Evolutionary conservation across 2,329 filamentous ascomycete genomes (phyloP), one percentile per base, ranked within the genome.

Genomic region (Zalaria sp.): DNA sequence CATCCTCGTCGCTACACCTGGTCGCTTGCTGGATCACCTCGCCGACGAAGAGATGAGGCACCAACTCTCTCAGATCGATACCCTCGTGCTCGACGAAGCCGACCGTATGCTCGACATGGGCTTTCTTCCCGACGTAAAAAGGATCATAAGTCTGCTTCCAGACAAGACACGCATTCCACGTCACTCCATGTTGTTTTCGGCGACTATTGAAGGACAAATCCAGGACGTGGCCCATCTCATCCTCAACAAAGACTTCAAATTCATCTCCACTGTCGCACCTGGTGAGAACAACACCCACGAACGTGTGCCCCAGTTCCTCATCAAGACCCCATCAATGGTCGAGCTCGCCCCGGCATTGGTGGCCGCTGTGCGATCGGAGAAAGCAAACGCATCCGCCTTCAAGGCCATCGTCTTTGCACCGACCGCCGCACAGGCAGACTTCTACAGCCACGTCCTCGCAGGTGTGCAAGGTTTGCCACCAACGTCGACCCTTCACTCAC

Each of bases 1-100:
- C 60, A 69, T 96, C 32, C 70, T 96, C 5, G 78, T 96, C 47
- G 88, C 79, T 4, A 91, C 89, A 7, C 88, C 89, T 4, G 91
- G 91, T 42, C 81, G 91, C 38, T 71, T 96, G 3, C 69, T 81
- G 35, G 85, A 95, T 53, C 84, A 95, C 55, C 84, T 96, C 8
- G 71, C 71, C 1, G 84, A 93, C 52, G 66, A 66, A 26, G 57
- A 65, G 27, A 63, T 66, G 3, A 65, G 64, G 5, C 55, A 66
- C 39, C 66, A 63, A 46, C 62, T 75, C 46, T 51, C 57, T 4
- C 58, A 68, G 44, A 49, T 67, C 25, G 58, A 59, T 37, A 63
- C 65, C n/a, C 51, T 69, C n/a, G 59, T 69, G 25, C 54, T 67
- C 3, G 63, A 68, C 31, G 91, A 98, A 57, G 91, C 91, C 1